Base-by-base conservation (phyloP, 2,329 filamentous ascomycete genomes). In the Emericellopsis atlantica region DNA sequence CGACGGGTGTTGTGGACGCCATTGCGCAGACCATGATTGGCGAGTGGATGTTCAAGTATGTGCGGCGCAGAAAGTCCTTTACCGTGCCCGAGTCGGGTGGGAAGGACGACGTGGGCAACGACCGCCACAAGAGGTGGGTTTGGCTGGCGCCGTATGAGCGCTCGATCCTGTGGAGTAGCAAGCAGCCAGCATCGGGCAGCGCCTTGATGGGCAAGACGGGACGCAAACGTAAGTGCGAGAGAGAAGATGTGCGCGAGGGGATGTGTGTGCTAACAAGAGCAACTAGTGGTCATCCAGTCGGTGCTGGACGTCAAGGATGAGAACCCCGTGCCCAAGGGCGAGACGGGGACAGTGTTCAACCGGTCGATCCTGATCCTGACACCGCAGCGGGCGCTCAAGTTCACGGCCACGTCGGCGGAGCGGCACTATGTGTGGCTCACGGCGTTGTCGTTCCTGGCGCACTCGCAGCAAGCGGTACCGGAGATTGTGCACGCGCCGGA, bases 1-100 rank as follows among this genome's bases (percentile, higher is more conserved):
- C 81, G 35, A 82, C 82, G 0, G 83, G 79, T 36, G 86, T 96
- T 12, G 90, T 98, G 6, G 92, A 96, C 63, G 88, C 92, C 4
- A 96, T 98, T 59, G 89, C 92, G 2, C 89, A 94, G 55, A 93
- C 90, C 0, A 98, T 98, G 92, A 87, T 98, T 24, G 92, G 92
- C 32, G 92, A 96, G 54, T 92, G 86, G 84, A 90, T 93, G 84
- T 89, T 81, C 68, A 93, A 93, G 60, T 92, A 93, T 53, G 83
- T 90, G 29, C 75, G 85, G 40, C 76, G 85, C 57, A 78, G 90
- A 48, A 95, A 89, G 63, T 93, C 90, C 0, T 96, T 98, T 56
- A 87, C 87, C 16, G 78, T 90, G 40, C 65, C 74, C 4, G 84
- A 89, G 36, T 70, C 67, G 21, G 76, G 70, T 45, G 72, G 73